Conservation (phyloP, 345 rosid species). For the Conringia planisiliqua region DNA sequence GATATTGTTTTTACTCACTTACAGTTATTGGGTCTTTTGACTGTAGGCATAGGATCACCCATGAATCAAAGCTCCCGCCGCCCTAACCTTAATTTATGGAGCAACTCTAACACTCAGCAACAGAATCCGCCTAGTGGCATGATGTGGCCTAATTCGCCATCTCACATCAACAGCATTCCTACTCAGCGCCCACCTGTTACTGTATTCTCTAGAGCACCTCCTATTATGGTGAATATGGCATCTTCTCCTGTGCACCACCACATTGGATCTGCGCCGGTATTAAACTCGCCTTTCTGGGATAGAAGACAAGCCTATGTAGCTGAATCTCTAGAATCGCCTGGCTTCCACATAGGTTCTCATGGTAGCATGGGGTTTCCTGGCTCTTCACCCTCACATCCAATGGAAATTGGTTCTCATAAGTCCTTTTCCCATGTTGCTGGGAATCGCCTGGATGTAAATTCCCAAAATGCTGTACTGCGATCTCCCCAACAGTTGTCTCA, state of each 20-base stretch:
- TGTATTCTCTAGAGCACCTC: constrained; percentile 65
- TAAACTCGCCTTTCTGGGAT: constrained; percentile 77
- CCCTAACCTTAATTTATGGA: constrained; percentile 62
- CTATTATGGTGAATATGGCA: constrained; percentile 53
- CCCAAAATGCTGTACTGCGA: constrained; percentile 50
- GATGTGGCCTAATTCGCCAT: constrained; percentile 84
- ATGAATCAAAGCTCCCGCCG: constrained; percentile 66
- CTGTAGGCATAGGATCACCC: constrained; percentile 42
- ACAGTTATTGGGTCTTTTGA: constrained; percentile 20
- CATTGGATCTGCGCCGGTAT: constrained; percentile 82
- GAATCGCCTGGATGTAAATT: constrained; percentile 52
- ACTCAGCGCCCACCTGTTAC: constrained; percentile 56
- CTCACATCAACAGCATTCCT: constrained; percentile 60
- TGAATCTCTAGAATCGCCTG: constrained; percentile 72
- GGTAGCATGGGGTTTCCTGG: constrained; percentile 60
- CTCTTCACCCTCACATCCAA: constrained; percentile 62
- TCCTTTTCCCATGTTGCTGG: constrained; percentile 54
- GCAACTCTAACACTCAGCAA: constrained; percentile 57
- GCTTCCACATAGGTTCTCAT: constrained; percentile 72
- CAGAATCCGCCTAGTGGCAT: constrained; percentile 55
- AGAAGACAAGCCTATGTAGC: constrained; percentile 61
- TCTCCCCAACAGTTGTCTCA: constrained; percentile 73
- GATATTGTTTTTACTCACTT: not conserved
- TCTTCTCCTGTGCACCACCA: constrained; percentile 71
- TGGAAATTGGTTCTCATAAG: constrained; percentile 62